phyloP scores from a whole-genome alignment of 306 rosid genomes.

The Alnus glutinosa region DNA sequence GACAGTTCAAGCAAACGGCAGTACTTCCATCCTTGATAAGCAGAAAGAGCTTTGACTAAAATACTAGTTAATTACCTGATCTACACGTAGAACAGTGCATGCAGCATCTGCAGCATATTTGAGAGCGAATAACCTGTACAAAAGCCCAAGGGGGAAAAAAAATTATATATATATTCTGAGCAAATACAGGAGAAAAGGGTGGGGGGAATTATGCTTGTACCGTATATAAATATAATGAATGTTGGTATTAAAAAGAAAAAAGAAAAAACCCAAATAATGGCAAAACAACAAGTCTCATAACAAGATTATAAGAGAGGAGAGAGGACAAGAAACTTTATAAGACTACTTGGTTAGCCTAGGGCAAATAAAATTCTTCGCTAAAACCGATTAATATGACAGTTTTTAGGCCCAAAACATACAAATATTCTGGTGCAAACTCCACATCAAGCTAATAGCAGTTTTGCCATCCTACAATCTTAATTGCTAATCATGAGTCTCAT shows the following conservation, averaged over 20 bases:
- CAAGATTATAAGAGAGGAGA: too few species aligned
- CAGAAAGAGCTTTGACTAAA: not conserved
- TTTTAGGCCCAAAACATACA: not conserved
- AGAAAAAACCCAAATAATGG: not conserved
- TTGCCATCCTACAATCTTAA: not conserved
- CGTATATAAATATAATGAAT: not conserved
- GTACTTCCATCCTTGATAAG: not conserved
- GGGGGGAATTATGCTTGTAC: too few species aligned
- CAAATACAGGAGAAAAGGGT: too few species aligned
- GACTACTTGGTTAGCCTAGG: not conserved
- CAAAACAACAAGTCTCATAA: not conserved
- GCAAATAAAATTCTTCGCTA: not conserved
- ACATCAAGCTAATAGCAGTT: not conserved
- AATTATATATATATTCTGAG: not conserved
- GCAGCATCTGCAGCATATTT: conserved; percentile 96
- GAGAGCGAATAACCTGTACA: conserved; percentile 75
- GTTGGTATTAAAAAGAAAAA: not conserved
- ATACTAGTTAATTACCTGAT: conserved; percentile 64
- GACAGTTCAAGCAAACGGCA: not conserved
- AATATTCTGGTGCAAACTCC: not conserved
- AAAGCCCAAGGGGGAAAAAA: conserved; percentile 16
- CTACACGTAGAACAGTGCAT: conserved; percentile 93
- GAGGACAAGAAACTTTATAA: not conserved
- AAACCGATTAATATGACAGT: not conserved
- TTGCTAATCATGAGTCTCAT: not conserved